Base-by-base conservation (phyloP, 1,284 basidiomycete genomes). In the Melampsora larici-populina region DNA sequence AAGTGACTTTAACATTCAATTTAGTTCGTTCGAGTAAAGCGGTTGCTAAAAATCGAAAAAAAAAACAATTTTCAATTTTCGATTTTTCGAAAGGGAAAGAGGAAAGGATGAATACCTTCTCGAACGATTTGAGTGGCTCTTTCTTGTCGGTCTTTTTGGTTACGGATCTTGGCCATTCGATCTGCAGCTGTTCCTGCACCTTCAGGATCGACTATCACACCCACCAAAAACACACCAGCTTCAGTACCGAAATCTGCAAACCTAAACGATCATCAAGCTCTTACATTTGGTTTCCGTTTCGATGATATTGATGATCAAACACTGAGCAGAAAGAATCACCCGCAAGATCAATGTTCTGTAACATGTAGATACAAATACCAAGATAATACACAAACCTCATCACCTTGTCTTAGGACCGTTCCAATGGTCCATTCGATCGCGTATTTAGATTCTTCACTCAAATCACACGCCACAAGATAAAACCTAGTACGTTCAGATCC, bases 141-240 rank as follows among this genome's bases (percentile, higher is more conserved):
- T 65, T 65, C 63, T 65, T 65, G 63, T 21, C 26, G 33, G 13
- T 65, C 63, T 36, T 65, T 65, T 33, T 65, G 63, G 29, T 65
- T 65, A 29, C 33, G 21, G 33, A 65, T 65, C 33, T 65, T 65
- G 9, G 63, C 33, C 21, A 36, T 26, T 36, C 33, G 21, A 29
- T 36, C 33, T 4, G 63, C 24, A 2, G 63, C 31, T 9, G 31
- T 29, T 4, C 33, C 63, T 65, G 24, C 63, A 36, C 9, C 26
- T 29, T 65, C 63, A 65, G 33, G 26, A 29, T 65, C 21, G 33
- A 21, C 21, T 60, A 21, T 6, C 13, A 36, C 33, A 36, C 11
- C 6, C 8, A 36, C 2, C 9, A 29, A 36, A 36, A 11, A 9
- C 63, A 1, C 11, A 11, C 36, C 29, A 65, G 21, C 36, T 33